Percentiles rank a stretch among this genome's conserved stretches.
These are phyloP conservation scores for Coniochaeta ligniaria DNA, from an alignment of 2,329 filamentous ascomycete genomes.

Conservation along the genomic window DNA sequence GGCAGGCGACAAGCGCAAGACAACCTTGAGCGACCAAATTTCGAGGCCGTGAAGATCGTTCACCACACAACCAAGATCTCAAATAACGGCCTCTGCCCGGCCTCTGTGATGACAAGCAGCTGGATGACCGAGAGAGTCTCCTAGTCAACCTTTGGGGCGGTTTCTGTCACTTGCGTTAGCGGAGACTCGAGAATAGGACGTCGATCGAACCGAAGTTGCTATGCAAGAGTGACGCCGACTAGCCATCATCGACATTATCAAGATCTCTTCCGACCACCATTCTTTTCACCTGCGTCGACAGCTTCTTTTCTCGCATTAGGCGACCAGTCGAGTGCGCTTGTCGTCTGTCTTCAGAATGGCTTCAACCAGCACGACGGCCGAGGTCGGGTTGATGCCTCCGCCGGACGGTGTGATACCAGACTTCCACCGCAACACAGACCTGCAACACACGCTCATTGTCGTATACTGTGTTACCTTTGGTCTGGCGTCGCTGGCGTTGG, in stretches of 20 bases:
- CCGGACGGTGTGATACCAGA: background rate
- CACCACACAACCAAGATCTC: background rate
- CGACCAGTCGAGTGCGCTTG: background rate
- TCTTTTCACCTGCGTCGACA: background rate
- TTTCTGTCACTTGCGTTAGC: background rate
- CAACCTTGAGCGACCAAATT: background rate
- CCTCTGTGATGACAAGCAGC: background rate
- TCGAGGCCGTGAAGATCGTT: background rate
- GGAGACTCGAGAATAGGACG: background rate
- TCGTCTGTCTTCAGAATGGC: background rate
- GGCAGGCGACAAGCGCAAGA: no score
- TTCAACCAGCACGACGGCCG: conserved; percentile 5
- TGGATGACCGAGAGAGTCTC: background rate
- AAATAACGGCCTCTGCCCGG: background rate
- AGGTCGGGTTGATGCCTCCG: conserved; percentile 10
- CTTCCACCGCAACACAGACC: background rate
- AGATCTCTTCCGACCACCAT: background rate
- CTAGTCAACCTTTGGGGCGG: background rate
- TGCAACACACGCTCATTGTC: conserved; percentile 4
- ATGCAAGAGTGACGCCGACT: background rate
- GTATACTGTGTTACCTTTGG: conserved; percentile 6
- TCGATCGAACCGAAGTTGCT: background rate
- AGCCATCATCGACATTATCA: background rate
- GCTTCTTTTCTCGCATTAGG: background rate
- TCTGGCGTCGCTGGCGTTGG: conserved; percentile 1